Conservation (phyloP, 495 filamentous ascomycete species). For the Amphirosellinia nigrospora region DNA sequence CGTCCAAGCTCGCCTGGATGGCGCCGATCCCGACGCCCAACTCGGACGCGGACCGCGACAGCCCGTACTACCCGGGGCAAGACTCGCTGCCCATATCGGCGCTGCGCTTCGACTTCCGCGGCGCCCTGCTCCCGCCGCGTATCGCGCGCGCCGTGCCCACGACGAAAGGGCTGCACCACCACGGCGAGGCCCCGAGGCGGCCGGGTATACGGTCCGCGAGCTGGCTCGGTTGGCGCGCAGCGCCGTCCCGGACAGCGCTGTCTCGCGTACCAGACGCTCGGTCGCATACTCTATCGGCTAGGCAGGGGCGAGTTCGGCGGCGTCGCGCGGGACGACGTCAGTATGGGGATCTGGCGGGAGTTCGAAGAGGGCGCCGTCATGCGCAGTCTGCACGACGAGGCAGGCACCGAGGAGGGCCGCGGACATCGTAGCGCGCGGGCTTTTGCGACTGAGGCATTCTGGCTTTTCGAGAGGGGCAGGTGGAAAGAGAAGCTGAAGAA, state of each 20-base stretch:
- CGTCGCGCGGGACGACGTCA: conserved; percentile 52
- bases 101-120: conserved; percentile 88
- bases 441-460: conserved; percentile 89
- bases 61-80: conserved; percentile 80
- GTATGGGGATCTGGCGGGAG: conserved; percentile 72
- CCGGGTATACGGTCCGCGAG: conserved; percentile 92
- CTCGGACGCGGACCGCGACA: conserved; percentile 64
- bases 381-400: conserved; percentile 72
- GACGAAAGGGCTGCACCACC: conserved; percentile 86
- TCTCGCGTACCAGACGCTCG: conserved; percentile 88
- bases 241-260: conserved; percentile 84
- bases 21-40: conserved; percentile 66
- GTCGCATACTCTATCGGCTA: conserved; percentile 81
- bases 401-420: conserved; percentile 53
- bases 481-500: conserved; percentile 52
- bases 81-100: conserved; percentile 72
- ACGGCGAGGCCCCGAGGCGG: conserved; percentile 89
- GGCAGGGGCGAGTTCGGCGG: conserved; percentile 81
- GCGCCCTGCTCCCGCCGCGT: conserved; percentile 75
- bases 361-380: conserved; percentile 80
- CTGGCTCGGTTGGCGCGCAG: conserved; percentile 82
- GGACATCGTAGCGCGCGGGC: conserved; percentile 68
- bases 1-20: conserved; percentile 89
- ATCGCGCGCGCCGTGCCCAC: conserved; percentile 72
- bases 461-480: conserved; percentile 87